Evolutionary conservation across 176 grass and related monocot genomes (phyloP).

Genomic region (Hsuehochloa calcarea): DNA sequence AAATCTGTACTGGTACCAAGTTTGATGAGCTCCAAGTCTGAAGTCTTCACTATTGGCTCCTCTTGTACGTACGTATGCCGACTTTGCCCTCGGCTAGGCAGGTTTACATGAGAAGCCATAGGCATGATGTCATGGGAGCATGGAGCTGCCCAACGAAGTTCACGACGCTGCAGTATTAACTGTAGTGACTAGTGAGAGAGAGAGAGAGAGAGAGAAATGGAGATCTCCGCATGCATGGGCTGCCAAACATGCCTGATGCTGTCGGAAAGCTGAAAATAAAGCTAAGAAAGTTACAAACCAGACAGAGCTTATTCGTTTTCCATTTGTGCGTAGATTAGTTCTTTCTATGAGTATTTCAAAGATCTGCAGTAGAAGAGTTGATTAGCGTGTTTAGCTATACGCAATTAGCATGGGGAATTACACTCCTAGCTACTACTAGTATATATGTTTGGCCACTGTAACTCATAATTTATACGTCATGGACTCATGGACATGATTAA

Average conservation of each 20-base stretch:
- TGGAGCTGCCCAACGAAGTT: constrained; percentile 16
- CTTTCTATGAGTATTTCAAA: neutral
- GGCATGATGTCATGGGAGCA: neutral
- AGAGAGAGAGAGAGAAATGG: neutral
- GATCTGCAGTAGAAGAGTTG: too few species aligned
- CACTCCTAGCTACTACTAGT: too few species aligned
- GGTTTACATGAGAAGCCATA: constrained; percentile 10
- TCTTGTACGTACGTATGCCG: neutral
- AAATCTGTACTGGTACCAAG: neutral
- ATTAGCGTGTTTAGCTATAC: too few species aligned
- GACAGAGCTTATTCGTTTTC: neutral
- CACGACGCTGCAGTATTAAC: constrained; percentile 15
- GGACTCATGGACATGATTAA: neutral
- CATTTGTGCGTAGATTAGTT: neutral
- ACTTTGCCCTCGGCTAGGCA: neutral
- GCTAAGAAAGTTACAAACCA: neutral
- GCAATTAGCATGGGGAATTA: too few species aligned
- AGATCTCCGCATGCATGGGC: constrained; percentile 28
- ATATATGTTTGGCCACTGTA: neutral
- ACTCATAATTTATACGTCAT: neutral
- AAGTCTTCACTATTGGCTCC: neutral
- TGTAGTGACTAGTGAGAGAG: neutral
- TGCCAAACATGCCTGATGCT: constrained; percentile 42
- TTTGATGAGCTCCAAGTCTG: neutral
- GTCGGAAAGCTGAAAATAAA: constrained; percentile 37